Evolutionary conservation across 768 basidiomycete species (phyloP).

Genomic region (Pleurotus citrinopileatus): DNA sequence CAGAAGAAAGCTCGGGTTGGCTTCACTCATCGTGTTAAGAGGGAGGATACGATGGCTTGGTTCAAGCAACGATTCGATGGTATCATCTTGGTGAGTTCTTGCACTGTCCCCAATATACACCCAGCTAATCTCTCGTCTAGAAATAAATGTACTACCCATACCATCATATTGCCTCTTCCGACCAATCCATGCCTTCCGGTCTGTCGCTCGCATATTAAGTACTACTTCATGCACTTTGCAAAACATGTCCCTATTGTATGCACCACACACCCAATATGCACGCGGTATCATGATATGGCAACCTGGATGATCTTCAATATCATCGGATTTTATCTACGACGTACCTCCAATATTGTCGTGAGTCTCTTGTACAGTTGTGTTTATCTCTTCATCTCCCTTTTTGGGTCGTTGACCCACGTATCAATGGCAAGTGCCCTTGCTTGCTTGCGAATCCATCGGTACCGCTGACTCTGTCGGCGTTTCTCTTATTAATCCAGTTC

Average conservation of each 20-base stretch:
- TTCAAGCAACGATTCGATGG: conserved; percentile 99
- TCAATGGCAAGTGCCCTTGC: no score
- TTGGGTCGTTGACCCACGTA: no score
- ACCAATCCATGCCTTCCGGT: neutral
- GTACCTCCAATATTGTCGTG: no score
- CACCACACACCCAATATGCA: conserved; percentile 8
- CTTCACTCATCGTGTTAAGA: conserved; percentile 85
- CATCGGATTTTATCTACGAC: no score
- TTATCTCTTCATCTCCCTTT: no score
- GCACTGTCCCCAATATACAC: conserved; percentile 2
- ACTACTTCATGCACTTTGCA: conserved; percentile 7
- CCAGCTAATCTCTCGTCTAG: neutral
- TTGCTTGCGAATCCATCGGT: no score
- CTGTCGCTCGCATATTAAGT: conserved; percentile 10
- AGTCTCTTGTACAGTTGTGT: no score
- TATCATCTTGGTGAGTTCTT: conserved; percentile 78
- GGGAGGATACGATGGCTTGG: conserved; percentile 96
- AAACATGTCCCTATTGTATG: conserved; percentile 5
- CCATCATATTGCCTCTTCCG: no score
- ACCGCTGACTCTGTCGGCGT: no score
- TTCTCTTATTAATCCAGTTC: no score
- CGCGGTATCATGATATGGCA: neutral
- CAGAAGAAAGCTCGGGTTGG: conserved; percentile 86
- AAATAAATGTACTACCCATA: conserved; percentile 7
- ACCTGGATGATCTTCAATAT: no score